A percentile compares a stretch with the other conserved stretches of the same genome.
Conservation (phyloP, 345 rosid genomes). For the Gossypium longicalyx region DNA sequence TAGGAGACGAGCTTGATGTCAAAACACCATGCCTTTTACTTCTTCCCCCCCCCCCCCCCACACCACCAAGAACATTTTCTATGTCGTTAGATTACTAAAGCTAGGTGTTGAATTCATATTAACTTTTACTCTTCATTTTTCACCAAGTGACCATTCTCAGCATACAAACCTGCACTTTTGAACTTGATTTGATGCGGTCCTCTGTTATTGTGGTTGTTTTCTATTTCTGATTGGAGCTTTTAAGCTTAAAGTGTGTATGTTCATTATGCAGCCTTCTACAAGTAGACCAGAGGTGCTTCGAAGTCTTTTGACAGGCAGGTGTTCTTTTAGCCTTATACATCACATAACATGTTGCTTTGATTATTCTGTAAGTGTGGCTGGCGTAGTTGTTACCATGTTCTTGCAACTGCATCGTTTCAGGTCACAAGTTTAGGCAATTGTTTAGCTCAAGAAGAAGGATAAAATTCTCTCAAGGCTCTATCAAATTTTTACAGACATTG, state of each 20-base stretch:
- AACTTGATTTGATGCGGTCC: background rate
- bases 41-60: background rate
- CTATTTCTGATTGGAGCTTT: background rate
- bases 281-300: background rate
- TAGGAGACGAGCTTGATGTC: background rate
- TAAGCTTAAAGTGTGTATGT: background rate
- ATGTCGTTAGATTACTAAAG: background rate
- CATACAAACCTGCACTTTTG: background rate
- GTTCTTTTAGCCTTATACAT: background rate
- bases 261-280: slow-evolving; percentile 3
- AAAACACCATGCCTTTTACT: background rate
- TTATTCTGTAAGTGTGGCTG: slow-evolving; percentile 2
- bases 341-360: background rate
- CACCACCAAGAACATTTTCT: background rate
- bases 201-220: background rate
- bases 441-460: slow-evolving; percentile 22
- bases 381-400: background rate
- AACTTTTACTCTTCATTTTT: background rate
- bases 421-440: slow-evolving; percentile 13
- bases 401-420: background rate
- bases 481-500: slow-evolving; percentile 44
- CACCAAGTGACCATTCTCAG: background rate
- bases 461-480: slow-evolving; percentile 24
- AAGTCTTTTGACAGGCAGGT: slow-evolving; percentile 14
- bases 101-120: background rate